Base-by-base conservation (phyloP, 768 basidiomycete genomes). In the Tricholoma saponaceum region DNA sequence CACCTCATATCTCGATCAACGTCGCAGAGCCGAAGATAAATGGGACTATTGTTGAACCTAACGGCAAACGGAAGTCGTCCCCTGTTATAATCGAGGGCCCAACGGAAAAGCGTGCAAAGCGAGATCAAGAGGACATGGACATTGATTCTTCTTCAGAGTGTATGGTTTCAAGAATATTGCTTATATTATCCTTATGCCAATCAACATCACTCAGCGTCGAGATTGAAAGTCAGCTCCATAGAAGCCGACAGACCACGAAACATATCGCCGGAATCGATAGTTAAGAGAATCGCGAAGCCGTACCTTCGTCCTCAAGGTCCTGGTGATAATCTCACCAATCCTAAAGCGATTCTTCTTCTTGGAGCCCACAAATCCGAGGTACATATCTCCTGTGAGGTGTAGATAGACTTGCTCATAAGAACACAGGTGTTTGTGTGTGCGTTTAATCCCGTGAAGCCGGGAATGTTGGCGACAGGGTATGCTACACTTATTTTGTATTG, bases 371-470 rank as follows among this genome's bases (percentile, higher is more conserved):
- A 79, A 58, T 75, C 84, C 32, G 86, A 88, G 70, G 86, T 84
- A 68, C 37, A 60, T 9, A 50, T 30, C 14, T 39, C 32, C 8
- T 49, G 44, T 20, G 43, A 22, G 54, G 43, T 20, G 20, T 54
- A 49, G 32, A 23, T 18, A 44, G 50, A 18, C 49, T 49, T 37
- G 50, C 22, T 46, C 26, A 23, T 20, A 30, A 59, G 39, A 54
- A 26, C 54, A 23, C 55, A 92, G 90, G 88, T 93, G 6, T 93
- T 92, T 55, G 84, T 89, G 5, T 89, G 89, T 55, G 82, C 86
- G 4, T 93, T 89, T 78, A 92, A 90, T 70, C 90, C 91, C 12
- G 75, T 72, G 35, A 74, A 79, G 32, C 75, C 74, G 28, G 76
- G 80, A 37, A 64, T 84, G n/a, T 71, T 93, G 16, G 88, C 88